These are phyloP conservation scores for Phytophthora vignae DNA, from an alignment of 352 stramenopile genomes.

Conservation along the genomic window DNA sequence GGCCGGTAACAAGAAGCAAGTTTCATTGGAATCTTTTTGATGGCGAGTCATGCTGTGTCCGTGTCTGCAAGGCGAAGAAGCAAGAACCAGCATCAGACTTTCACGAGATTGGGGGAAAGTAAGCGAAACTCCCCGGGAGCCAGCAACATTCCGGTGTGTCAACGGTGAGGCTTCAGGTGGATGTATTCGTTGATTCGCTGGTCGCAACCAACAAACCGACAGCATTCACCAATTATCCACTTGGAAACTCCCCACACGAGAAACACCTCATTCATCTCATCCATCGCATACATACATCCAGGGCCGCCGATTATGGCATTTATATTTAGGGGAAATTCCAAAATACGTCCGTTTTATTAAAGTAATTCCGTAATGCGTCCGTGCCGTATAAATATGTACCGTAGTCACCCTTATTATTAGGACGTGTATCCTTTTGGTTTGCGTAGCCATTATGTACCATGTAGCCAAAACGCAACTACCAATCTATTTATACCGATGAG, in stretches of 20 bases:
- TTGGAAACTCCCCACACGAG: slow-evolving; percentile 4
- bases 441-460: too few relatives aligned
- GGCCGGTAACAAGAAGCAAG: background rate
- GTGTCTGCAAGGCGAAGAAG: background rate
- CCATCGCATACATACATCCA: too few relatives aligned
- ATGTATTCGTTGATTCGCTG: slow-evolving; percentile 6
- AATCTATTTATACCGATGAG: too few relatives aligned
- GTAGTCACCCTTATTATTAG: too few relatives aligned
- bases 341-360: too few relatives aligned
- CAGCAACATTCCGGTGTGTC: slow-evolving; percentile 12
- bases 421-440: too few relatives aligned
- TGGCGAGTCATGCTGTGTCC: background rate
- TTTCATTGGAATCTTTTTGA: slow-evolving; percentile 17
- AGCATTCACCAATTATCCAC: background rate
- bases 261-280: background rate
- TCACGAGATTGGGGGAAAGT: background rate
- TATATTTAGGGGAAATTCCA: too few relatives aligned
- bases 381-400: too few relatives aligned
- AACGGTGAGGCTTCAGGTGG: background rate
- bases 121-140: slow-evolving; percentile 11
- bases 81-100: too few relatives aligned
- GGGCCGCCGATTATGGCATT: too few relatives aligned
- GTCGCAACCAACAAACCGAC: background rate
- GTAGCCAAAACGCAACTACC: too few relatives aligned
- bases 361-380: too few relatives aligned